Conservation (phyloP, 768 basidiomycete species). For the Auricularia sp. region DNA sequence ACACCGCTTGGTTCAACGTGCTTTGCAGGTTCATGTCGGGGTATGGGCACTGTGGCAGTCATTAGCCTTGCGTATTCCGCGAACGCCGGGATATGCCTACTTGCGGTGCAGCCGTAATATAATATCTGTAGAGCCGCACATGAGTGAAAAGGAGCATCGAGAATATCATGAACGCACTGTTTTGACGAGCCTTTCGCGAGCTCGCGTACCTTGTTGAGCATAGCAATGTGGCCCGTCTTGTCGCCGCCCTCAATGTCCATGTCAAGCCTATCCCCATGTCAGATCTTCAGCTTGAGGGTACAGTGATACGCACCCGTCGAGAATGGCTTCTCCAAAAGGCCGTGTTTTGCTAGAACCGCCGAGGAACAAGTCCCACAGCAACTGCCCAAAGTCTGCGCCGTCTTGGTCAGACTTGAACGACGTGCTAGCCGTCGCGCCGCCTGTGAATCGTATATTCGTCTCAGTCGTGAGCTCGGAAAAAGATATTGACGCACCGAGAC, state of each 20-base stretch:
- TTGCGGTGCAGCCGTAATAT: slow-evolving; percentile 39
- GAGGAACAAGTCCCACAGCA: slow-evolving; percentile 62
- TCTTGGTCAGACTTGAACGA: neutral
- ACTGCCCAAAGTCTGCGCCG: neutral
- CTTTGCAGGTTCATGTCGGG: slow-evolving; percentile 52
- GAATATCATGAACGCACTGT: slow-evolving; percentile 26
- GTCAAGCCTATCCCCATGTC: slow-evolving; percentile 32
- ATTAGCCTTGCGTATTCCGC: neutral
- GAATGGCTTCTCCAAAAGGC: slow-evolving; percentile 60
- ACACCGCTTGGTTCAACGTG: slow-evolving; percentile 49
- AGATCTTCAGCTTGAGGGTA: neutral
- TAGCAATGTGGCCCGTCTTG: slow-evolving; percentile 38
- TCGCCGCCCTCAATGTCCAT: slow-evolving; percentile 67
- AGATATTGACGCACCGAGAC: slow-evolving; percentile 12
- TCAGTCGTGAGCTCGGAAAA: no score
- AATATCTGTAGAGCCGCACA: slow-evolving; percentile 31
- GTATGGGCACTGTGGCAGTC: slow-evolving; percentile 42
- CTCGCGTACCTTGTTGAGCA: slow-evolving; percentile 46
- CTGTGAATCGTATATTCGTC: slow-evolving; percentile 11
- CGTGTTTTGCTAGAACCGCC: slow-evolving; percentile 51
- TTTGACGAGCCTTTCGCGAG: slow-evolving; percentile 30
- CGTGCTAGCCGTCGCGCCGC: slow-evolving; percentile 24
- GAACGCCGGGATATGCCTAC: neutral
- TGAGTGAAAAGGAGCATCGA: no score
- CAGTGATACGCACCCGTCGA: slow-evolving; percentile 39